Conservation (phyloP, 129 eudicot species). For the Centella asiatica region DNA sequence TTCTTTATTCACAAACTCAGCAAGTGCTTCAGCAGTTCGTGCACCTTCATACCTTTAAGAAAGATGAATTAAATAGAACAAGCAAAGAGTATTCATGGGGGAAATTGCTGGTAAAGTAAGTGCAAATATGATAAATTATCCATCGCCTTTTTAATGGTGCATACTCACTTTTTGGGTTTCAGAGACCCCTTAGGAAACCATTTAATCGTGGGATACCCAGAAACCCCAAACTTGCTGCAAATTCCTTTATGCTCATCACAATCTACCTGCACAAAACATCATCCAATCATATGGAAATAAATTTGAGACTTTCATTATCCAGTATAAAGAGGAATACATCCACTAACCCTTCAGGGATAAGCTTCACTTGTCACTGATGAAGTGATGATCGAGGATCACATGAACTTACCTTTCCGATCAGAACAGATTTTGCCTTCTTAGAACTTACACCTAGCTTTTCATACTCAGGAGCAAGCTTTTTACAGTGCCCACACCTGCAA, state of each 20-base stretch:
- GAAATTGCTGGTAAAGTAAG: neutral
- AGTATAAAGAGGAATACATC: neutral
- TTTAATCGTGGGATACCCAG: conserved; percentile 92
- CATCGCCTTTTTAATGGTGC: neutral
- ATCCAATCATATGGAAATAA: neutral
- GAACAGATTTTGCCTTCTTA: conserved; percentile 80
- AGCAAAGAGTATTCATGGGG: neutral
- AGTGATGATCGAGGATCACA: neutral
- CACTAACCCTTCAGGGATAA: neutral
- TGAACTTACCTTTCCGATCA: conserved; percentile 80
- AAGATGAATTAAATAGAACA: neutral
- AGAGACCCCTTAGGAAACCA: conserved; percentile 99
- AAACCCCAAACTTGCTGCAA: conserved; percentile 81
- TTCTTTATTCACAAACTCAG: conserved; percentile 80
- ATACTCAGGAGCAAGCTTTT: conserved; percentile 95
- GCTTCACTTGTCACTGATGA: neutral
- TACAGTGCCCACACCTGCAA: conserved; percentile 98
- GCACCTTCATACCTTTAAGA: conserved; percentile 82
- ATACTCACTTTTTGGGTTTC: conserved; percentile 89
- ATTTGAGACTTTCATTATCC: neutral
- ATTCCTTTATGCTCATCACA: conserved; percentile 86
- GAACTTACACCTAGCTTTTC: conserved; percentile 88
- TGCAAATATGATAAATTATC: neutral
- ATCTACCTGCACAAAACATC: conserved; percentile 54
- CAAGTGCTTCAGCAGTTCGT: conserved; percentile 87